phyloP scores from a whole-genome alignment of 2,329 filamentous ascomycete genomes.

The Xylariomycetidae sp. region DNA sequence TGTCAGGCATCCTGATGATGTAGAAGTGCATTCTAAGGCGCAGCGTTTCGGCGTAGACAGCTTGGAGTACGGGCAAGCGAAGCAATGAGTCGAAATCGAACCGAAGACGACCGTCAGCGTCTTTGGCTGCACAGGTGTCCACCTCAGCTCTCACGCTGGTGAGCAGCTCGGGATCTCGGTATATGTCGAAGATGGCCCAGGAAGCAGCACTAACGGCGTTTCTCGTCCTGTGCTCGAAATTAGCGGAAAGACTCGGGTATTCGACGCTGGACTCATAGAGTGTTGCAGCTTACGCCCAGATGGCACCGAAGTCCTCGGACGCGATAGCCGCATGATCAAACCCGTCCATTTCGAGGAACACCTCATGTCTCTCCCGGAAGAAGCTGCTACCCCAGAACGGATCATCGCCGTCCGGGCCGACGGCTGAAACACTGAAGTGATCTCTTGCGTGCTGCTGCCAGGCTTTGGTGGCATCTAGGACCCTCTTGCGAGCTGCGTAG shows the following conservation, averaged over 20 bases:
- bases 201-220: slow-evolving; percentile 17
- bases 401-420: slow-evolving; percentile 16
- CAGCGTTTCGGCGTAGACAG: slow-evolving; percentile 23
- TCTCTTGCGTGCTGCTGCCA: slow-evolving; percentile 21
- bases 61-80: slow-evolving; percentile 19
- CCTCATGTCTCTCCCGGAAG: slow-evolving; percentile 18
- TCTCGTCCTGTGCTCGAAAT: slow-evolving; percentile 12
- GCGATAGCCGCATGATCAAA: slow-evolving; percentile 19
- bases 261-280: not conserved
- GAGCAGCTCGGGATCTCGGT: slow-evolving; percentile 19
- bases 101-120: slow-evolving; percentile 9
- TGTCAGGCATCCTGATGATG: slow-evolving; percentile 21
- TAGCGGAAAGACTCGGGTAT: slow-evolving; percentile 4
- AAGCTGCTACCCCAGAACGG: slow-evolving; percentile 22
- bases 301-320: slow-evolving; percentile 20
- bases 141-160: slow-evolving; percentile 14
- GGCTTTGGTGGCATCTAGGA: slow-evolving; percentile 14
- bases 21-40: slow-evolving; percentile 26
- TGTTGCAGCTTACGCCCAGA: slow-evolving; percentile 19
- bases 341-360: slow-evolving; percentile 21
- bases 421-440: slow-evolving; percentile 10
- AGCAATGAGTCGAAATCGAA: slow-evolving; percentile 18
- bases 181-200: slow-evolving; percentile 20
- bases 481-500: slow-evolving; percentile 16
- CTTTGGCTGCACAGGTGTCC: slow-evolving; percentile 10